Base-by-base conservation (phyloP, 2,329 filamentous ascomycete genomes). In the Endoconidiophora laricicola region DNA sequence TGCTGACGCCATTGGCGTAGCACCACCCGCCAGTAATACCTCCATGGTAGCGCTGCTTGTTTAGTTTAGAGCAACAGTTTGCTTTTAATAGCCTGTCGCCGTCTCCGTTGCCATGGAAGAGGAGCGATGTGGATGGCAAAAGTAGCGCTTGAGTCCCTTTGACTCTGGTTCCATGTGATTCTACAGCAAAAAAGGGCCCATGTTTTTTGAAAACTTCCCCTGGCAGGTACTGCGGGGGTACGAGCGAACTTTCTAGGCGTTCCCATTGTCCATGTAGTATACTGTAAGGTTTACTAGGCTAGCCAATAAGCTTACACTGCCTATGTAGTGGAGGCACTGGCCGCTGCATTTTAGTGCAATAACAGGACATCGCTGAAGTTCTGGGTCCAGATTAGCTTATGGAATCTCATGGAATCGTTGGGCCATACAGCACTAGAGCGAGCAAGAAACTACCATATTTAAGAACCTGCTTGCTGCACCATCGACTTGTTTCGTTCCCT, bases 381-480 rank as follows among this genome's bases (percentile, higher is more conserved):
- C 43, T 33, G 26, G 43, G 16, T 18, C 37, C 46, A 43, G 46
- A 44, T 54, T 48, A 40, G 45, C 44, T 52, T 48, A 56, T 56
- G 51, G 54, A 56, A 56, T 54, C 54, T 52, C 53, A 52, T 56
- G 49, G 54, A 56, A 56, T 56, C 54, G 44, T 37, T 46, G 38
- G 44, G 44, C 37, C 33, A 7, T 50, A 23, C 38, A 18, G 20
- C 36, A 37, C 26, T 22, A 39, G 23, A 41, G 46, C 49, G 44
- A 43, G 23, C 33, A 33, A 42, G 40, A 23, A 42, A 46, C 48
- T 43, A 29, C 29, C 24, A 48, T 52, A 52, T 52, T 48, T 52
- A 52, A 52, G 49, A 48, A 22, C 16, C 33, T 37, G 33, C 29
- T 29, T 46, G 46, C 43, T 49, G 47, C 51, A 16, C 48, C 40